Evolutionary conservation across 495 filamentous ascomycete genomes (phyloP).

Genomic region (Annulohypoxylon nitens): DNA sequence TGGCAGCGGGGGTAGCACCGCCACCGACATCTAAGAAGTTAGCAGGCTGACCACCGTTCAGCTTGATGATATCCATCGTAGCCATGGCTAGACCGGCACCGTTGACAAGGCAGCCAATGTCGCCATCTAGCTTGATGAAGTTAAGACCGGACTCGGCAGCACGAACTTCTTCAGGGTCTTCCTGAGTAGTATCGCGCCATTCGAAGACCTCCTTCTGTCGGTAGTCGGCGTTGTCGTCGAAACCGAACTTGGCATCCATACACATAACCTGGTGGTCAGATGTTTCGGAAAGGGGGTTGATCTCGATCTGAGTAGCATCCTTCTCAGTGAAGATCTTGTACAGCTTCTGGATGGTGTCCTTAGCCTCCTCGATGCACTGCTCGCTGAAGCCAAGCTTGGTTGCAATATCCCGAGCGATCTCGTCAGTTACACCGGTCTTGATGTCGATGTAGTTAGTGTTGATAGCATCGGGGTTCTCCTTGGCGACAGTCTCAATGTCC

Average conservation of each 20-base stretch:
- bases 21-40: constrained; percentile 99
- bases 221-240: constrained; percentile 99
- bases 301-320: constrained; percentile 98
- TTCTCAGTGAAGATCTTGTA: constrained; percentile 99
- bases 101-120: constrained; percentile 99
- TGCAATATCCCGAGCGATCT: constrained; percentile 90
- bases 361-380: constrained; percentile 95
- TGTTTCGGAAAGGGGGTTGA: constrained; percentile 98
- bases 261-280: constrained; percentile 96
- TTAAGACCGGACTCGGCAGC: constrained; percentile 94
- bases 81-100: constrained; percentile 99
- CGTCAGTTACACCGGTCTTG: constrained; percentile 93
- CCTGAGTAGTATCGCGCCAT: constrained; percentile 93
- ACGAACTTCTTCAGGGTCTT: constrained; percentile 97
- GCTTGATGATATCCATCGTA: constrained; percentile 99
- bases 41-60: constrained; percentile 94
- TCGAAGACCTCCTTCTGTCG: constrained; percentile 95
- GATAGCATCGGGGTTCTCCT: constrained; percentile 97
- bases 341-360: constrained; percentile 95
- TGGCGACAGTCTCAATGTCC: constrained; percentile 98
- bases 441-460: constrained; percentile 93
- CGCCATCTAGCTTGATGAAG: constrained; percentile 99
- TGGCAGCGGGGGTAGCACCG: constrained; percentile 95
- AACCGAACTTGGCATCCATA: constrained; percentile 98
- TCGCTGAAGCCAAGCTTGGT: constrained; percentile 95